Evolutionary conservation across 2,329 filamentous ascomycete genomes (phyloP).

Genomic region (Hypoxylon rubiginosum): DNA sequence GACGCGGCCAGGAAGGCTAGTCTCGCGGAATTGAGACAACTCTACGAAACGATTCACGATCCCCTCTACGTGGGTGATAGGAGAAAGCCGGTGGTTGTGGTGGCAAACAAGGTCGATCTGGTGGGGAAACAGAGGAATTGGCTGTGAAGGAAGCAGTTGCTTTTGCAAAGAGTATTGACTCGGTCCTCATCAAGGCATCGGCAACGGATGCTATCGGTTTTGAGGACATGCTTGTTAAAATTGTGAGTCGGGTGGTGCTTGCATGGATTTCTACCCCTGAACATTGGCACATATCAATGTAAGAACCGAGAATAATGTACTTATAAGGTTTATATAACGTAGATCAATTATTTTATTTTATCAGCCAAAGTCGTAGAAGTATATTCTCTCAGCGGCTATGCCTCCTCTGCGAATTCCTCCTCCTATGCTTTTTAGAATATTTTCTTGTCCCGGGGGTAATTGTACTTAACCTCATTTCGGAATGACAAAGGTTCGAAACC

Average conservation of each 20-base stretch:
- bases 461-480: too few species aligned
- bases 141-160: not conserved
- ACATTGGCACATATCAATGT: too few species aligned
- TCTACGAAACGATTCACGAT: not conserved
- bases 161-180: not conserved
- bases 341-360: too few species aligned
- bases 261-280: not conserved
- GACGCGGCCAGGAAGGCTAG: not conserved
- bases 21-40: not conserved
- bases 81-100: not conserved
- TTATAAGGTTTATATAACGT: too few species aligned
- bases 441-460: too few species aligned
- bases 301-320: too few species aligned
- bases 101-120: not conserved
- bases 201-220: not conserved
- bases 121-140: not conserved
- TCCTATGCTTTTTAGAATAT: too few species aligned
- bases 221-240: not conserved
- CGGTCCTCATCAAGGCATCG: not conserved
- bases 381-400: too few species aligned
- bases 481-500: too few species aligned
- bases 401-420: too few species aligned
- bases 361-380: too few species aligned
- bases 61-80: not conserved
- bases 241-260: not conserved